A percentile compares a stretch with the other conserved stretches of the same genome.
These are phyloP conservation scores for Amauroascus niger DNA, from an alignment of 2,329 filamentous ascomycete species.

Conservation along the genomic window DNA sequence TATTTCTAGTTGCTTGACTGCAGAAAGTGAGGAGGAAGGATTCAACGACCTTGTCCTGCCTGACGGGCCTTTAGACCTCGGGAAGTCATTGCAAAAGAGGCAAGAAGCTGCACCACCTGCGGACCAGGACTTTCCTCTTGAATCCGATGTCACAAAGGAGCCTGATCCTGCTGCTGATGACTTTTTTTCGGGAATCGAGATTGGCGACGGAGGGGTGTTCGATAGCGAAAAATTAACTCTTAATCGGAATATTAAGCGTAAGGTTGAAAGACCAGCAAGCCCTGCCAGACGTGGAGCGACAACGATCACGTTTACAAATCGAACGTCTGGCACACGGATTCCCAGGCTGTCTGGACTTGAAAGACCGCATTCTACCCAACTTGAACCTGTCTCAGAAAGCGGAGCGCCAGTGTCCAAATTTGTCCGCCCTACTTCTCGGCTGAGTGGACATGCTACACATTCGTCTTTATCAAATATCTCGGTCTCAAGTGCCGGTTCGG, in stretches of 20 bases:
- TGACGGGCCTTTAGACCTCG: constrained; percentile 71
- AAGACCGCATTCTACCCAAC: constrained; percentile 56
- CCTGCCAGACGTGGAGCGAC: constrained; percentile 63
- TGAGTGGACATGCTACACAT: constrained; percentile 57
- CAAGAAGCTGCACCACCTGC: constrained; percentile 38
- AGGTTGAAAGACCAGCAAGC: constrained; percentile 58
- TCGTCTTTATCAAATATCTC: constrained; percentile 58
- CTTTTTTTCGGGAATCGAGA: constrained; percentile 75
- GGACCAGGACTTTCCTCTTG: constrained; percentile 24
- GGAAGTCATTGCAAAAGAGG: constrained; percentile 63
- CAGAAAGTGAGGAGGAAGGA: constrained; percentile 87
- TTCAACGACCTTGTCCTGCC: constrained; percentile 84
- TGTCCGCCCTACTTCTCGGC: constrained; percentile 56
- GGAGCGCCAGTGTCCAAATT: constrained; percentile 59
- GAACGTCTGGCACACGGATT: constrained; percentile 60
- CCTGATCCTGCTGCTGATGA: constrained; percentile 49
- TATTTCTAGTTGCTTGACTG: constrained; percentile 78
- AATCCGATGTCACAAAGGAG: constrained; percentile 12
- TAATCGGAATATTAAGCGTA: constrained; percentile 86
- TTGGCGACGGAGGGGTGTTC: constrained; percentile 74
- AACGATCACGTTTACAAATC: constrained; percentile 85
- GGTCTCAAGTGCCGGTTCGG: constrained; percentile 51
- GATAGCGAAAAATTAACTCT: constrained; percentile 70
- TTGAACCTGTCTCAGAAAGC: constrained; percentile 90
- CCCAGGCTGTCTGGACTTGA: constrained; percentile 67